Base-by-base conservation (phyloP, 495 filamentous ascomycete genomes). In the Jackrogersella multiformis region DNA sequence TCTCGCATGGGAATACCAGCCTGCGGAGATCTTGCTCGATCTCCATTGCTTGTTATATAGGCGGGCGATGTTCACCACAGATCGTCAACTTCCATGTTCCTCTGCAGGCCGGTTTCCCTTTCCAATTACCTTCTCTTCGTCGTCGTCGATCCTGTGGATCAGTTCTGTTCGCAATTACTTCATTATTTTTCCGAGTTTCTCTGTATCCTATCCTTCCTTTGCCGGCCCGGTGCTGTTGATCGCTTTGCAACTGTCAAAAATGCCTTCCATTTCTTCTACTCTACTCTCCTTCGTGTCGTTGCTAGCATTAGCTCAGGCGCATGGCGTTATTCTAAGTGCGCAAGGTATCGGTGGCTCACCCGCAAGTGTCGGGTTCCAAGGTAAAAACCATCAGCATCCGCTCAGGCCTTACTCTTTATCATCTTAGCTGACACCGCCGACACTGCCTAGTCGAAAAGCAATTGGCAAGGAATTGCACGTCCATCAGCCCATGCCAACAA, bases 401-500 rank as follows among this genome's bases (percentile, higher is more conserved):
- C 24, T 13, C 5, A 0, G 41, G 26, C 23, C 34, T 38, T 7
- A 13, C 16, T 8, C 2, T 20, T 13, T 23, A 42, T 13, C 5
- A 2, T 5, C 4, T 42, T 24, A 48, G 24, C 34, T 53, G 38
- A 64, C 42, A 26, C n/a, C n/a, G n/a, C n/a, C n/a, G n/a, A n/a
- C 16, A 24, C 20, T n/a, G n/a, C 8, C 8, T 30, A 78, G 81
- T 82, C 46, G 76, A 75, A 57, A 39, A 72, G 9, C 68, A 74
- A 15, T 72, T 84, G 24, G 77, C 80, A 26, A 71, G 81, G 16
- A 82, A 82, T 53, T 84, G 81, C 74, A 82, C 80, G 7, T 73
- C 75, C 24, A 84, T 84, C 74, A 82, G 72, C 73, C 82, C 82
- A 2, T 84, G 81, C 73, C 82, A 84, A 54, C 79, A 81, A 30